Conservation (phyloP, 1,284 basidiomycete genomes). For the Rhodotorula mucilaginosa region DNA sequence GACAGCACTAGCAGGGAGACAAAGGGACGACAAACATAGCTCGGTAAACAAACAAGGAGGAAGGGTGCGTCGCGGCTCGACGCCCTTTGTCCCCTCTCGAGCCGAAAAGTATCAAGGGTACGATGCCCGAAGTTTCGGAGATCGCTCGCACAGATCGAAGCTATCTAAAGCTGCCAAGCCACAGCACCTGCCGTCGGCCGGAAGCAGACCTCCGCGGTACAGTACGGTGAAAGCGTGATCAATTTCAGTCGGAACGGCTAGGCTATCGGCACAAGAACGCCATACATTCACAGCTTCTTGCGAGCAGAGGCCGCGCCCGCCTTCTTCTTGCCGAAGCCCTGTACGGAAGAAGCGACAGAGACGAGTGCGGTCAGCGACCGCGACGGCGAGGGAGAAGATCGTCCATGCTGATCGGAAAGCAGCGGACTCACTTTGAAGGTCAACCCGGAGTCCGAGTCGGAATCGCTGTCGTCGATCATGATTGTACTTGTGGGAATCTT, state of each 20-base stretch:
- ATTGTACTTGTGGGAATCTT: conserved; percentile 15
- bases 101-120: too few species aligned
- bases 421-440: conserved; percentile 32
- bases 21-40: background rate
- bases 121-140: too few species aligned
- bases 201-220: too few species aligned
- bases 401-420: background rate
- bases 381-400: background rate
- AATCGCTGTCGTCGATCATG: conserved; percentile 25
- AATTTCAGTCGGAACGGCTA: too few species aligned
- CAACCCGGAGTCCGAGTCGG: conserved; percentile 30
- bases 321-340: conserved; percentile 27
- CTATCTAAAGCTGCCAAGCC: too few species aligned
- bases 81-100: too few species aligned
- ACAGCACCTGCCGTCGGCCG: too few species aligned
- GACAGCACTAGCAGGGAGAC: background rate
- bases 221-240: too few species aligned
- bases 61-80: too few species aligned
- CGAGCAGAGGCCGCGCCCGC: background rate
- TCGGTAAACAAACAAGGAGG: too few species aligned
- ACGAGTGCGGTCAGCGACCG: background rate
- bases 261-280: too few species aligned
- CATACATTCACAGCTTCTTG: background rate
- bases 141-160: too few species aligned
- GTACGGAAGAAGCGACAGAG: background rate